Conservation (phyloP, 2,329 filamentous ascomycete species). For the Phialocephala subalpina region DNA sequence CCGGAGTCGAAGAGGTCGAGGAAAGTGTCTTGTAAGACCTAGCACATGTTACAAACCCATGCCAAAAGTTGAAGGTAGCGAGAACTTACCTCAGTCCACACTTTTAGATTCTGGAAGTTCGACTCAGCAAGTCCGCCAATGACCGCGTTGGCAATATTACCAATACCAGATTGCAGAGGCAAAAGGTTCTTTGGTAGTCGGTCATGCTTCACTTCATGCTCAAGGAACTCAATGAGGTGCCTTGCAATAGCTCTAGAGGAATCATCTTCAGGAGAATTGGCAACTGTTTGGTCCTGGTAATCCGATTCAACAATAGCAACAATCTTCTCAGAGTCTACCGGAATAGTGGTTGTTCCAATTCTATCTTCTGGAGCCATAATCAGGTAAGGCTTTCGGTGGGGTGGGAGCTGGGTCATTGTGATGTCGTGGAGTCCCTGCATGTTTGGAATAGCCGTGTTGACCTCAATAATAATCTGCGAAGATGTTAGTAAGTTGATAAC, state of each 20-base stretch:
- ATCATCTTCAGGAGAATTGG: constrained; percentile 80
- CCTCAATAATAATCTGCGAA: constrained; percentile 80
- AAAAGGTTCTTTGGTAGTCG: constrained; percentile 80
- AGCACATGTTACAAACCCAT: neutral
- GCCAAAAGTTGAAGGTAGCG: neutral
- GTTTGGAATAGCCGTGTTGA: constrained; percentile 85
- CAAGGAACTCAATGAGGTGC: constrained; percentile 84
- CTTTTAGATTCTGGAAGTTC: constrained; percentile 86
- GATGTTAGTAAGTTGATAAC: constrained; percentile 18
- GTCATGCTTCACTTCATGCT: constrained; percentile 83
- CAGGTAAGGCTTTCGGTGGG: constrained; percentile 82
- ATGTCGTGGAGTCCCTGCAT: constrained; percentile 93
- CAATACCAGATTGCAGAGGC: constrained; percentile 87
- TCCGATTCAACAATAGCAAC: constrained; percentile 86
- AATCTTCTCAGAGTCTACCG: constrained; percentile 84
- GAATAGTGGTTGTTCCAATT: constrained; percentile 83
- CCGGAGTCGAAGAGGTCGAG: constrained; percentile 91
- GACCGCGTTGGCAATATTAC: constrained; percentile 93
- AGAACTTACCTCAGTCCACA: constrained; percentile 76
- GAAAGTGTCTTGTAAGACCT: constrained; percentile 89
- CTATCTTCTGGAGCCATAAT: constrained; percentile 87
- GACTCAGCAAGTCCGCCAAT: constrained; percentile 83
- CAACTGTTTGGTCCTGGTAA: constrained; percentile 78
- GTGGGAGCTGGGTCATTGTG: constrained; percentile 85
- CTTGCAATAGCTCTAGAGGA: constrained; percentile 75